Evolutionary conservation across 2,329 filamentous ascomycete genomes (phyloP).

Genomic region (Epichloe hybrida): DNA sequence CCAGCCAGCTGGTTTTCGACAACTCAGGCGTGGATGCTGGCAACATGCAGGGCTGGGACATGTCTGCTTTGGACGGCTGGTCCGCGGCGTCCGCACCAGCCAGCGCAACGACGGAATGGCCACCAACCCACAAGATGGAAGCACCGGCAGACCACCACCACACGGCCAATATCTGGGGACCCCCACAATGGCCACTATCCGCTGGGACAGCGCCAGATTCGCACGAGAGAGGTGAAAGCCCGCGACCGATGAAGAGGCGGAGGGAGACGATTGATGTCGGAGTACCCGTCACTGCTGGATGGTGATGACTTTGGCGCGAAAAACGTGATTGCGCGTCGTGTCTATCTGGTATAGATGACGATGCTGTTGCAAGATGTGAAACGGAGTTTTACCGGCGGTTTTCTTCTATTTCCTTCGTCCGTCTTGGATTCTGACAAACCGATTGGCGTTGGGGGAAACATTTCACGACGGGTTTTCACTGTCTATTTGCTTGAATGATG

Average conservation of each 20-base stretch:
- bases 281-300: constrained; percentile 20
- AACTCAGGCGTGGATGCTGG: constrained; percentile 17
- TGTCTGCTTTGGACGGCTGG: constrained; percentile 23
- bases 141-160: constrained; percentile 8
- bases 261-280: constrained; percentile 20
- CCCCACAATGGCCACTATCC: constrained; percentile 21
- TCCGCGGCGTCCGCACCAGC: constrained; percentile 12
- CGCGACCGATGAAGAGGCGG: constrained; percentile 24
- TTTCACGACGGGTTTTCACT: neutral
- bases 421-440: neutral
- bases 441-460: neutral
- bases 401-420: too few relatives aligned
- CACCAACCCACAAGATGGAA: constrained; percentile 18
- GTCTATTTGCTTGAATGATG: neutral
- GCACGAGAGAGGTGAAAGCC: constrained; percentile 20
- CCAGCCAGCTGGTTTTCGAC: constrained; percentile 22
- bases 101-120: constrained; percentile 20
- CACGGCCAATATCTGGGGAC: constrained; percentile 22
- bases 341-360: neutral
- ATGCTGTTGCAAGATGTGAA: neutral
- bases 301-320: constrained; percentile 11
- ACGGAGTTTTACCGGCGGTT: neutral
- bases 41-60: constrained; percentile 24
- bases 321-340: neutral
- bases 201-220: constrained; percentile 13